phyloP scores from a whole-genome alignment of 306 rosid genomes.

The Phaseolus lunatus region DNA sequence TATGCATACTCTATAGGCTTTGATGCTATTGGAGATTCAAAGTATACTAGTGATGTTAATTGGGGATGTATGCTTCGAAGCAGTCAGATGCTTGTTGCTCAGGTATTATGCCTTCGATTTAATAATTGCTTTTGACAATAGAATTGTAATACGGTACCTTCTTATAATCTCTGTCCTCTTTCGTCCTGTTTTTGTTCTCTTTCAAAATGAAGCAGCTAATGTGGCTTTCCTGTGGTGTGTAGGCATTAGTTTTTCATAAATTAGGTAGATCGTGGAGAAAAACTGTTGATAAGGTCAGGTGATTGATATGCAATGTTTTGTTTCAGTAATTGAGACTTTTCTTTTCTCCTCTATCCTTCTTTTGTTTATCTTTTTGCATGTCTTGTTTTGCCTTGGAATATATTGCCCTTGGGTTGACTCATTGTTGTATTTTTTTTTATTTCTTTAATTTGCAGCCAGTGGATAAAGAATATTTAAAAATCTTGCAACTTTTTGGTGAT shows the following conservation, averaged over 20 bases:
- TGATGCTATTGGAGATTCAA: conserved; percentile 77
- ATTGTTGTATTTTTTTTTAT: conserved; percentile 14
- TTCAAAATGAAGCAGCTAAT: conserved; percentile 36
- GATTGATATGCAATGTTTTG: conserved; percentile 41
- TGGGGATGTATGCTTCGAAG: conserved; percentile 99
- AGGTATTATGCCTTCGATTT: conserved; percentile 57
- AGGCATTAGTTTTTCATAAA: conserved; percentile 88
- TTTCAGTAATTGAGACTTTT: conserved; percentile 26
- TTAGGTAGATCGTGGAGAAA: conserved; percentile 93
- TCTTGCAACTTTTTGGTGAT: conserved; percentile 86
- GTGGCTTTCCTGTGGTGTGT: conserved; percentile 40
- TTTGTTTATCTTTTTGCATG: conserved; percentile 20
- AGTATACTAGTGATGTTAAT: conserved; percentile 85
- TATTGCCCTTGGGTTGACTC: conserved; percentile 20
- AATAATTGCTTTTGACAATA: conserved; percentile 22
- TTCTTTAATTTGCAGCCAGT: conserved; percentile 58
- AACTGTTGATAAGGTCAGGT: conserved; percentile 67
- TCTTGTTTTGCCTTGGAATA: conserved; percentile 28
- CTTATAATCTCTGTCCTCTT: not conserved
- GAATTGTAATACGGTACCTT: conserved; percentile 25
- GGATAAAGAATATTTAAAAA: conserved; percentile 69
- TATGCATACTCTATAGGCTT: conserved; percentile 63
- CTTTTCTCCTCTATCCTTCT: not conserved
- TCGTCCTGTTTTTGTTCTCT: not conserved
- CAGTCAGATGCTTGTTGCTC: conserved; percentile 99